A percentile compares a stretch with the other conserved stretches of the same genome.
These are phyloP conservation scores for Lachnellula hyalina DNA, from an alignment of 2,329 filamentous ascomycete species.

Conservation along the genomic window DNA sequence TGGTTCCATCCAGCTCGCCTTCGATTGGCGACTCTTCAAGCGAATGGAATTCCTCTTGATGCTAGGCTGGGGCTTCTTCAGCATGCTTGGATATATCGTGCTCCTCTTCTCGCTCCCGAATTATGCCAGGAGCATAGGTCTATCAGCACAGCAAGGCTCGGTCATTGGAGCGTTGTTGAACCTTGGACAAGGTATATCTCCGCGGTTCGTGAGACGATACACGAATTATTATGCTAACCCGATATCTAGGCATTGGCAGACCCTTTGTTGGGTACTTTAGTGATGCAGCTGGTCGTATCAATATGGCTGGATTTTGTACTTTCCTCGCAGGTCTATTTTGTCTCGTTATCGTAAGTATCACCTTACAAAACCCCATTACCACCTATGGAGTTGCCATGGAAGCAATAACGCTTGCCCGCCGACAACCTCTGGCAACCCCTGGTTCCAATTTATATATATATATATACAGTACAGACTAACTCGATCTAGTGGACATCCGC, in stretches of 20 bases:
- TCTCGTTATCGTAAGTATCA: slow-evolving; percentile 47
- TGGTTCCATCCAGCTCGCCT: slow-evolving; percentile 60
- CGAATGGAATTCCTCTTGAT: slow-evolving; percentile 59
- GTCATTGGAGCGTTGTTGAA: slow-evolving; percentile 71
- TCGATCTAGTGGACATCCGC: slow-evolving; percentile 58
- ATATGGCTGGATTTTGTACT: slow-evolving; percentile 63
- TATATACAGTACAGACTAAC: background rate
- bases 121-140: slow-evolving; percentile 64
- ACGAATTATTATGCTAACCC: background rate
- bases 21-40: slow-evolving; percentile 59
- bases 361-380: background rate
- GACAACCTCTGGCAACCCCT: no score
- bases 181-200: slow-evolving; percentile 42
- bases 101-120: slow-evolving; percentile 73
- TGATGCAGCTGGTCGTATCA: slow-evolving; percentile 65
- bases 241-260: slow-evolving; percentile 52
- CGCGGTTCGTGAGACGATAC: background rate
- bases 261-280: slow-evolving; percentile 69
- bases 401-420: background rate
- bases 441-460: no score
- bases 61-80: slow-evolving; percentile 63
- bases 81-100: slow-evolving; percentile 68
- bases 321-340: slow-evolving; percentile 59
- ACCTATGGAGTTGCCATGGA: background rate
- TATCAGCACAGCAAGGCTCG: slow-evolving; percentile 61